phyloP scores from a whole-genome alignment of 768 basidiomycete species.

The Cubamyces sp. region DNA sequence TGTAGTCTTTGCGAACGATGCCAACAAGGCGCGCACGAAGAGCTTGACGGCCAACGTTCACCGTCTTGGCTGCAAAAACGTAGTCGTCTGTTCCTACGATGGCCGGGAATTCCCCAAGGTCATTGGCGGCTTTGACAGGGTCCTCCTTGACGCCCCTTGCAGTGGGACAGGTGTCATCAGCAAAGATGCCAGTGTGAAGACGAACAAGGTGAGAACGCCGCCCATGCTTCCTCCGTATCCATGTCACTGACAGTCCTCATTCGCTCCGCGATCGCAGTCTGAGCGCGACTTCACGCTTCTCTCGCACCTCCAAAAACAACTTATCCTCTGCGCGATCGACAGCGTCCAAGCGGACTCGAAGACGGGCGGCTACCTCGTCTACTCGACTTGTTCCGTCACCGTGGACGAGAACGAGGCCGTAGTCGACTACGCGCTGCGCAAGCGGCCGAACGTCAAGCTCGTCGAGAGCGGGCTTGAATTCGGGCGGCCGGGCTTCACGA shows the following conservation, averaged over 20 bases:
- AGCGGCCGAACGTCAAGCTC: slow-evolving; percentile 89
- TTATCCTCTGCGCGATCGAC: slow-evolving; percentile 97
- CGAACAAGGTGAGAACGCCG: slow-evolving; percentile 81
- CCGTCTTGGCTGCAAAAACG: slow-evolving; percentile 97
- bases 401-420: slow-evolving; percentile 99
- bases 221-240: slow-evolving; percentile 13
- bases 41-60: slow-evolving; percentile 96
- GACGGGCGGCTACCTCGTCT: slow-evolving; percentile 93
- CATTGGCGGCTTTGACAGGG: slow-evolving; percentile 98
- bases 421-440: slow-evolving; percentile 95
- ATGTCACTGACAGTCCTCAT: slow-evolving; percentile 1
- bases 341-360: slow-evolving; percentile 88
- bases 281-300: slow-evolving; percentile 95
- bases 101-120: slow-evolving; percentile 98
- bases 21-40: slow-evolving; percentile 93
- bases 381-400: slow-evolving; percentile 98
- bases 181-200: slow-evolving; percentile 96
- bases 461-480: slow-evolving; percentile 94
- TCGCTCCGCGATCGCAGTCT: slow-evolving; percentile 52
- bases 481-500: slow-evolving; percentile 88
- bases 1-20: slow-evolving; percentile 96
- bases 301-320: slow-evolving; percentile 97
- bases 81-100: slow-evolving; percentile 95
- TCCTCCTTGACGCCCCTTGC: slow-evolving; percentile 95
- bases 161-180: slow-evolving; percentile 98